Base-by-base conservation (phyloP, 2,329 filamentous ascomycete species). In the Seiridium unicorne region DNA sequence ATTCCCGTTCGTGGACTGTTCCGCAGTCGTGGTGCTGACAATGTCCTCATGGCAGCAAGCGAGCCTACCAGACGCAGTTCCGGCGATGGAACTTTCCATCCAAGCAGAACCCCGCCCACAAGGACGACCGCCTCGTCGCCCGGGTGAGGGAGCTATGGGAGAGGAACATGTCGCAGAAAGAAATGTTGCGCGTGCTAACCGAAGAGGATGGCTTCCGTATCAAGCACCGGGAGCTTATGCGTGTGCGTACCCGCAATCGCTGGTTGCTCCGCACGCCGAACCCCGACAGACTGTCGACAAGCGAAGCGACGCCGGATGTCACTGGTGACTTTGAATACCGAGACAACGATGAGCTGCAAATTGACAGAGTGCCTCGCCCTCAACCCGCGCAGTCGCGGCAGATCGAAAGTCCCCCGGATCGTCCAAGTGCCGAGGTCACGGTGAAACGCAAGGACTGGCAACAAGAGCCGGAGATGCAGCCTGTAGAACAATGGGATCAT, bases 61-160 rank as follows among this genome's bases (percentile, higher is more conserved):
- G 90, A 62, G 88, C 89, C 48, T 92, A 89, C 63, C 90, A 92
- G 73, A 86, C 82, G 3, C 89, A 92, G 66, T 91, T 93, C 74
- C 89, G 87, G 69, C 81, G 86, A 71, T 95, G 92, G 92, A 84
- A 86, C 6, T 94, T 95, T 66, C 90, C 91, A 11, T 85, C 83
- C 60, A 92, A 92, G 72, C 87, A 90, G 66, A 87, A 88, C 61
- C 87, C 87, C 0, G 87, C 88, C 1, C 85, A 92, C 70, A 90
- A 89, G 69, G 89, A 92, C 70, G 78, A 81, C 11, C 79, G 78
- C 32, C 82, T 94, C 6, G 85, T 91, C 46, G 83, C 82, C 18
- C 85, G 91, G 36, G 83, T 94, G 62, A 88, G 87, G 69, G 84
- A 93, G 74, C 80, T 95, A 67, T 95, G 91, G 91, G 88, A 91